Evolutionary conservation across 306 rosid genomes (phyloP).

Genomic region (Aeschynomene evenia): DNA sequence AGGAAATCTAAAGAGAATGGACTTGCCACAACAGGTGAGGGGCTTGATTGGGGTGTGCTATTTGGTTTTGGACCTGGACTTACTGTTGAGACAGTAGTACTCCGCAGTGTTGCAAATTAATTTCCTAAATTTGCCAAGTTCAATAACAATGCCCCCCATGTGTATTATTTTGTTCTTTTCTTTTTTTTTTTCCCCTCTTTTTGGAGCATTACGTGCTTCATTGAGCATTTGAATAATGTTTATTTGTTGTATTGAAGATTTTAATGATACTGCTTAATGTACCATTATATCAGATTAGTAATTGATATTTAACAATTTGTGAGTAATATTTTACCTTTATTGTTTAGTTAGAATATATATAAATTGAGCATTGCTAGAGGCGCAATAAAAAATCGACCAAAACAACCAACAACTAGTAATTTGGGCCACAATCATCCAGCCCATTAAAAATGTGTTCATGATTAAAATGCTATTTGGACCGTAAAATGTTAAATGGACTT

Average conservation of each 20-base stretch:
- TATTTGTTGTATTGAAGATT: background rate
- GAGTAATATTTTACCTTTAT: background rate
- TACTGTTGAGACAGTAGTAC: slow-evolving; percentile 34
- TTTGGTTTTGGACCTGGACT: slow-evolving; percentile 39
- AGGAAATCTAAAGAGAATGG: slow-evolving; percentile 24
- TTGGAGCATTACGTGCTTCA: background rate
- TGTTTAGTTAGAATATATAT: background rate
- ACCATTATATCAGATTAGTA: background rate
- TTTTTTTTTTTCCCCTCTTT: background rate
- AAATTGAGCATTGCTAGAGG: too few relatives aligned
- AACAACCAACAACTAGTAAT: too few relatives aligned
- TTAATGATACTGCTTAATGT: background rate
- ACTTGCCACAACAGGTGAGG: slow-evolving; percentile 37
- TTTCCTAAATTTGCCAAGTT: background rate
- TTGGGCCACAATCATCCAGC: too few relatives aligned
- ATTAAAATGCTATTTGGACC: too few relatives aligned
- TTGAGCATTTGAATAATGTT: slow-evolving; percentile 6
- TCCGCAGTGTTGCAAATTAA: slow-evolving; percentile 25
- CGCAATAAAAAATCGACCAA: too few relatives aligned
- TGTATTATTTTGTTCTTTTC: background rate
- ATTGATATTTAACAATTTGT: background rate
- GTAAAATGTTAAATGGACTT: too few relatives aligned
- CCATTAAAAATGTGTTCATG: too few relatives aligned
- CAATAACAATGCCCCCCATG: background rate
- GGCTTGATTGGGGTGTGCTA: slow-evolving; percentile 39